Percentiles rank a stretch among this genome's conserved stretches.
Evolutionary conservation across 1,284 basidiomycete genomes (phyloP).

Genomic region (Cystobasidiaceae sp.): DNA sequence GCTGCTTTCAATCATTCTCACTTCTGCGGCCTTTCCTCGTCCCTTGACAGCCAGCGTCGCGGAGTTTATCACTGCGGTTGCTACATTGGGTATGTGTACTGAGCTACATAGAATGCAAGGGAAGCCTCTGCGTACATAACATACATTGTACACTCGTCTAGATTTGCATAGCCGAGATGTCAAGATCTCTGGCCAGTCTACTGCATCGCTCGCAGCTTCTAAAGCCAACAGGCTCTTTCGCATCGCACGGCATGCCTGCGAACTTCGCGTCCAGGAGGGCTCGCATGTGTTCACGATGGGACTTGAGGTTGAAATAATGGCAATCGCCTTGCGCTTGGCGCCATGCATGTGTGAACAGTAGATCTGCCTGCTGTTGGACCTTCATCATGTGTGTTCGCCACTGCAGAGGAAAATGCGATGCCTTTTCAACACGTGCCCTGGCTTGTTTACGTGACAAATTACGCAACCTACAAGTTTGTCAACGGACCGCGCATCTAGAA

Average conservation of each 20-base stretch:
- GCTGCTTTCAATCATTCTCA: no score
- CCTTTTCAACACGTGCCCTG: no score
- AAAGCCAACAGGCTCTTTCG: slow-evolving; percentile 22
- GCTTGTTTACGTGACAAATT: no score
- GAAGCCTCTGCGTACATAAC: no score
- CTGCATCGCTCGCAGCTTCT: slow-evolving; percentile 18
- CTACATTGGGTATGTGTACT: no score
- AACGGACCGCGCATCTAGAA: neutral
- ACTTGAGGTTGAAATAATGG: slow-evolving; percentile 3
- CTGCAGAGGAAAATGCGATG: neutral
- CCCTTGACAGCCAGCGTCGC: no score
- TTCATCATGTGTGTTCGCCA: slow-evolving; percentile 23
- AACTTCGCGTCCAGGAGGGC: slow-evolving; percentile 14
- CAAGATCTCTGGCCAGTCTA: slow-evolving; percentile 9
- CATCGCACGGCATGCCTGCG: neutral
- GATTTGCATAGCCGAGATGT: neutral
- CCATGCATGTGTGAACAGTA: slow-evolving; percentile 21
- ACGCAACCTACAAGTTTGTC: slow-evolving; percentile 17
- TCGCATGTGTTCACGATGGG: slow-evolving; percentile 10
- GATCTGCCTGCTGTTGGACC: slow-evolving; percentile 1
- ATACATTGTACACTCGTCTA: no score
- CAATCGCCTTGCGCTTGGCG: slow-evolving; percentile 10
- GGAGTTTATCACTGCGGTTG: no score
- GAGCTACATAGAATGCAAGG: no score
- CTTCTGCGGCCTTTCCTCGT: no score